Evolutionary conservation across 495 filamentous ascomycete genomes (phyloP).

Genomic region (Cercophora sp.): DNA sequence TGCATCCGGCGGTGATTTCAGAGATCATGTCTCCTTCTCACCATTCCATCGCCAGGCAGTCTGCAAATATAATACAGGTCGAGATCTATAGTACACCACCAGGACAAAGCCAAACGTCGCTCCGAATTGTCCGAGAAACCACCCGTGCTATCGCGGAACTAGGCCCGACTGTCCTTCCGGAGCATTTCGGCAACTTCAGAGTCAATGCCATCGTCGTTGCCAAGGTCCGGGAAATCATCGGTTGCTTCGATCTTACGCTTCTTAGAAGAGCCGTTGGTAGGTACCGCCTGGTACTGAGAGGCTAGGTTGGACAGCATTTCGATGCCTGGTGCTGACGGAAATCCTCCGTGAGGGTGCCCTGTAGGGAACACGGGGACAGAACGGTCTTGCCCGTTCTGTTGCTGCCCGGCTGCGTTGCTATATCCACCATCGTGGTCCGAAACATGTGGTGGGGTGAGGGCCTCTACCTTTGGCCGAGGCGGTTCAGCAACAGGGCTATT

Average conservation of each 20-base stretch:
- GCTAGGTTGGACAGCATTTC: constrained; percentile 52
- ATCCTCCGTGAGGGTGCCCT: constrained; percentile 23
- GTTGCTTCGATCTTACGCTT: constrained; percentile 63
- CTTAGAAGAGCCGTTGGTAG: constrained; percentile 66
- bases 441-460: constrained; percentile 66
- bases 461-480: constrained; percentile 74
- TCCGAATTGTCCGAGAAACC: too few species aligned
- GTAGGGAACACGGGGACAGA: constrained; percentile 25
- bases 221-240: constrained; percentile 67
- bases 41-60: too few species aligned
- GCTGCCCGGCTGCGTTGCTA: constrained; percentile 19
- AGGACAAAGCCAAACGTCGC: too few species aligned
- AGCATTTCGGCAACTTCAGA: constrained; percentile 81
- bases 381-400: constrained; percentile 24
- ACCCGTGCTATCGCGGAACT: too few species aligned
- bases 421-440: constrained; percentile 28
- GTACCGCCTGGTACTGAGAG: constrained; percentile 41
- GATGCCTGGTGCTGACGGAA: constrained; percentile 40
- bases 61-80: too few species aligned
- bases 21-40: too few species aligned
- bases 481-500: constrained; percentile 43
- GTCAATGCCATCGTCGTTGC: constrained; percentile 68
- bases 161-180: constrained; percentile 44
- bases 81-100: too few species aligned
- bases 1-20: too few species aligned